Base-by-base conservation (phyloP, 345 rosid species). In the Salix caprea region DNA sequence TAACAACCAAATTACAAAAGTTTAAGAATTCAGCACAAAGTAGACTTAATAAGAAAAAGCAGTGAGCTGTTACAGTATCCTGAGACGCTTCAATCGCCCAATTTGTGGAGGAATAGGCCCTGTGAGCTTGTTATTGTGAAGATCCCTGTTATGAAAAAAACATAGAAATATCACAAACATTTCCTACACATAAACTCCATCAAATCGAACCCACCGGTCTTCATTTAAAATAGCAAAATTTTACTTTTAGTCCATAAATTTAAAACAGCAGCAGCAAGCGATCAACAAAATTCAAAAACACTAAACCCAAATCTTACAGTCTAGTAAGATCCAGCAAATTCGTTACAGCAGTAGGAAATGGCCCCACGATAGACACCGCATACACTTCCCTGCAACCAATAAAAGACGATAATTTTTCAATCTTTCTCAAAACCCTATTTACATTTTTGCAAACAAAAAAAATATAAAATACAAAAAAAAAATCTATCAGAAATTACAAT, bases 51-150 rank as follows among this genome's bases (percentile, higher is more conserved):
- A 6, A 9, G 30, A 62, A 28, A 26, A 73, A 75, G 72, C 72
- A 78, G 74, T 69, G 62, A 71, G 84, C 85, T 37, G 68, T 93
- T 68, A 96, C 99, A 96, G 74, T 67, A 88, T 90, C 85, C 84
- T 93, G 40, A 93, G 94, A 69, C 88, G 93, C 87, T 83, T 96
- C 76, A 96, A 85, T 54, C 97, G 79, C 40, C 98, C 98, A 83
- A 96, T 92, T 84, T 91, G 99, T 8, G 98, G 91, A 78, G 99
- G 99, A 79, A 96, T 91, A 67, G 98, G 97, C 75, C 99, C 99
- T 19, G 90, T 90, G 85, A 92, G 79, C 81, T 94, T 94, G 92
- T 94, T 94, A 73, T 89, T 92, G 75, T 92, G 97, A 30, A 94
- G 84, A 87, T 94, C 98, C 88, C 93, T 93, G 89, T 26, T 3